phyloP scores from a whole-genome alignment of 768 basidiomycete species.

The Hypsizygus marmoreus region DNA sequence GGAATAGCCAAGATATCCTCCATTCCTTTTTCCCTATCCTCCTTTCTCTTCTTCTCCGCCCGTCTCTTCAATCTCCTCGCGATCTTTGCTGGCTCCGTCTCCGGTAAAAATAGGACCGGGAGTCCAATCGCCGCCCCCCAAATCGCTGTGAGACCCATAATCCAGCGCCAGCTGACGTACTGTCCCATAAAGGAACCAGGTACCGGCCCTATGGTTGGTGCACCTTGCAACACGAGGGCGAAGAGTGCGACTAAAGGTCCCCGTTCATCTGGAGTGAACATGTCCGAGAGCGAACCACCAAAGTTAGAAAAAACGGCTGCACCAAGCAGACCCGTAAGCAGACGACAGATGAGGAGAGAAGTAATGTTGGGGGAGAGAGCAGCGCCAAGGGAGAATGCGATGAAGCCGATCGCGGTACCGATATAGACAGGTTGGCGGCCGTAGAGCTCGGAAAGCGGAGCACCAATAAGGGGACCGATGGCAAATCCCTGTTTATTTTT shows the following conservation, averaged over 20 bases:
- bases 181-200: conserved; percentile 8
- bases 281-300: conserved; percentile 14
- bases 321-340: conserved; percentile 3
- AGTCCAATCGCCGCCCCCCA: conserved; percentile 2
- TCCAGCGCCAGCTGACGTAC: conserved; percentile 12
- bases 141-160: conserved; percentile 8
- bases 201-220: conserved; percentile 12
- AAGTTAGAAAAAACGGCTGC: conserved; percentile 15
- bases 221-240: conserved; percentile 13
- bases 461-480: conserved; percentile 14
- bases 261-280: conserved; percentile 19
- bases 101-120: not conserved
- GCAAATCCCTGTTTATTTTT: conserved; percentile 10
- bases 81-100: conserved; percentile 4
- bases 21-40: not conserved
- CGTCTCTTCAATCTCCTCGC: not conserved
- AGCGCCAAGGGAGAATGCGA: conserved; percentile 2
- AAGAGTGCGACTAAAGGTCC: conserved; percentile 14
- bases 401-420: conserved; percentile 2
- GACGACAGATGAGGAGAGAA: conserved; percentile 3
- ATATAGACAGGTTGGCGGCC: conserved; percentile 14
- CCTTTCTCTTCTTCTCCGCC: not conserved
- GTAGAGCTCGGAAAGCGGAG: conserved; percentile 14
- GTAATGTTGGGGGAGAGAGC: conserved; percentile 7
- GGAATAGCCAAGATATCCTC: not conserved